Base-by-base conservation (phyloP, 495 filamentous ascomycete genomes). In the Penicillium subrubescens region DNA sequence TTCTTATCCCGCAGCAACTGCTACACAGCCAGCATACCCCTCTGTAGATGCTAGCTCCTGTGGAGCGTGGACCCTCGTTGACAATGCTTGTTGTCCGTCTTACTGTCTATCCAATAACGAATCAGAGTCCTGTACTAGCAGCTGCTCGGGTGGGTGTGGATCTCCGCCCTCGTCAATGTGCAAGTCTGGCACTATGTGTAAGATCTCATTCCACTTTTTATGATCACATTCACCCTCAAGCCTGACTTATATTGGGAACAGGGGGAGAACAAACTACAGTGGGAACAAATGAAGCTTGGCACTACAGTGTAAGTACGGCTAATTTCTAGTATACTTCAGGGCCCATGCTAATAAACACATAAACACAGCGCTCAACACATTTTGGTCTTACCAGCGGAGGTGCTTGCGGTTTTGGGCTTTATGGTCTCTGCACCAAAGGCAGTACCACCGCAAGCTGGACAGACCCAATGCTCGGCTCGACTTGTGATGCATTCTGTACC, bases 131-230 rank as follows among this genome's bases (percentile, higher is more conserved):
- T 54, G 51, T 14, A 34, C 29, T 23, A 34, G 51, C 11, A 14
- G 51, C n/a, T 54, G 51, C 51, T 12, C 51, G 1, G 51, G 51
- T 29, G 51, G 31, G 1, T 54, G 51, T 21, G 51, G 51, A 54
- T 25, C 51, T 34, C 51, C 51, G 4, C 27, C 27, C 17, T 54
- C 51, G 15, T 54, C 51, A n/a, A 54, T 54, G 51, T 54, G 51
- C 51, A 54, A 54, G 51, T 54, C 51, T 29, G 51, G 51, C 12
- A 54, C 51, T 34, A 54, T 54, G 29, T 54, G 51, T 54, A 54
- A 31, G 51, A 12, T 4, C 19, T 14, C 3, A 54, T 10, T 51
- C 15, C 7, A 7, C 10, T 29, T 11, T 2, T 29, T 12, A 10
- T 3, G 19, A 0, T n/a, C n/a, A 17, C 15, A 6, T 34, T 31